These are phyloP conservation scores for Astrocystis sublimbata DNA, from an alignment of 495 filamentous ascomycete genomes.

Conservation along the genomic window DNA sequence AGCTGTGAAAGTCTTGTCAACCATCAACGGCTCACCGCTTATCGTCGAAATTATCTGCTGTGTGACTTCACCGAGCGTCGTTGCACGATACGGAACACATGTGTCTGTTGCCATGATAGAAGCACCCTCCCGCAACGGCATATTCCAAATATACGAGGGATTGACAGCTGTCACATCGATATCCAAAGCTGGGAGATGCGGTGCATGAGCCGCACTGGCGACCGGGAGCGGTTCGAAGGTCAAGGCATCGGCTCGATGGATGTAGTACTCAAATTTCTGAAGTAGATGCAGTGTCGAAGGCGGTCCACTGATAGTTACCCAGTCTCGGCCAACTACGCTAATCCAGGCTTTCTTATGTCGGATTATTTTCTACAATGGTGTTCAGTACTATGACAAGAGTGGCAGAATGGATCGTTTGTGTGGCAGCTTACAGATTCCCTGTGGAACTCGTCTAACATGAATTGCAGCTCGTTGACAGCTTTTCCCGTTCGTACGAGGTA, in stretches of 20 bases:
- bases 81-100: slow-evolving; percentile 10
- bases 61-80: slow-evolving; percentile 17
- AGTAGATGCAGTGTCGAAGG: slow-evolving; percentile 15
- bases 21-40: slow-evolving; percentile 6
- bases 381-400: background rate
- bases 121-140: slow-evolving; percentile 14
- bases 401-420: background rate
- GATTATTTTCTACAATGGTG: background rate
- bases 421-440: slow-evolving; percentile 10
- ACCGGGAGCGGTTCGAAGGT: slow-evolving; percentile 9
- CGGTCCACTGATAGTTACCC: slow-evolving; percentile 20
- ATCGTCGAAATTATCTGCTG: slow-evolving; percentile 9
- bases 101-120: slow-evolving; percentile 20
- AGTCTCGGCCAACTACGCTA: slow-evolving; percentile 11
- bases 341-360: slow-evolving; percentile 16
- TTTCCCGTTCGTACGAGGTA: slow-evolving; percentile 2
- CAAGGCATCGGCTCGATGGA: background rate
- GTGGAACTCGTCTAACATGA: slow-evolving; percentile 18
- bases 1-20: slow-evolving; percentile 8
- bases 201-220: slow-evolving; percentile 18
- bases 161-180: slow-evolving; percentile 13
- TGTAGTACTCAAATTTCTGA: background rate
- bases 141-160: slow-evolving; percentile 15
- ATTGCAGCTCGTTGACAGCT: slow-evolving; percentile 5
- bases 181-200: slow-evolving; percentile 15